Evolutionary conservation across 108 stramenopile species (phyloP).

Genomic region (Thalassiosira profunda): DNA sequence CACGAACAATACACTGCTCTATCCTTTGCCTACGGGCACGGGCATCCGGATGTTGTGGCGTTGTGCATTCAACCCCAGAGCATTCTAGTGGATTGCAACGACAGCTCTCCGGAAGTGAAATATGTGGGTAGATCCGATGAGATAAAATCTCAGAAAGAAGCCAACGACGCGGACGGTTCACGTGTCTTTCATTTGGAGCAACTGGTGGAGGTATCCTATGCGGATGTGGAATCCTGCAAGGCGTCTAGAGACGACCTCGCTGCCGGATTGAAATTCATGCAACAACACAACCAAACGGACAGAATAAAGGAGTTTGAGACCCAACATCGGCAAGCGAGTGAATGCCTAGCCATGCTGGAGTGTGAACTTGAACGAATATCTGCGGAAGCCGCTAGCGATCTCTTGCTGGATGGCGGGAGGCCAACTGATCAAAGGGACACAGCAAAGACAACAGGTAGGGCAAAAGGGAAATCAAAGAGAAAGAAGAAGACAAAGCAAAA

Average conservation of each 20-base stretch:
- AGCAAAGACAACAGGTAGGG: not conserved
- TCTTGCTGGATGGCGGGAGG: conserved; percentile 7
- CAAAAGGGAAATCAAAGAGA: conserved; percentile 22
- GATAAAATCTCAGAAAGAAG: not conserved
- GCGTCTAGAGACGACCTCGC: conserved; percentile 18
- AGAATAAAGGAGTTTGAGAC: conserved; percentile 2
- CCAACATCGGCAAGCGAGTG: conserved; percentile 12
- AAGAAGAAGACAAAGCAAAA: conserved; percentile 21
- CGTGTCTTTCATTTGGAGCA: conserved; percentile 15
- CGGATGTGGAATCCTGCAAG: conserved; percentile 40
- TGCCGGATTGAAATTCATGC: conserved; percentile 22
- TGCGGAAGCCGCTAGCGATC: not conserved
- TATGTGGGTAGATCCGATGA: not conserved
- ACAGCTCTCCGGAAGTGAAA: not conserved
- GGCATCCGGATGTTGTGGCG: conserved; percentile 42
- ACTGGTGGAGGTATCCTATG: conserved; percentile 20
- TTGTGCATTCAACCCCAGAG: conserved; percentile 24
- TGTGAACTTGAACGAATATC: conserved; percentile 8
- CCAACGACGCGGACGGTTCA: not conserved
- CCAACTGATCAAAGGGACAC: not conserved
- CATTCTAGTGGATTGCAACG: not conserved
- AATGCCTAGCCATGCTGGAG: conserved; percentile 27
- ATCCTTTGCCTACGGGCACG: conserved; percentile 56
- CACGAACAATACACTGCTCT: conserved; percentile 26
- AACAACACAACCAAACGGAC: not conserved